Evolutionary conservation across 106 monocot genomes (phyloP), one percentile per base, ranked within the genome.

Genomic region (Dioscorea dumetorum): DNA sequence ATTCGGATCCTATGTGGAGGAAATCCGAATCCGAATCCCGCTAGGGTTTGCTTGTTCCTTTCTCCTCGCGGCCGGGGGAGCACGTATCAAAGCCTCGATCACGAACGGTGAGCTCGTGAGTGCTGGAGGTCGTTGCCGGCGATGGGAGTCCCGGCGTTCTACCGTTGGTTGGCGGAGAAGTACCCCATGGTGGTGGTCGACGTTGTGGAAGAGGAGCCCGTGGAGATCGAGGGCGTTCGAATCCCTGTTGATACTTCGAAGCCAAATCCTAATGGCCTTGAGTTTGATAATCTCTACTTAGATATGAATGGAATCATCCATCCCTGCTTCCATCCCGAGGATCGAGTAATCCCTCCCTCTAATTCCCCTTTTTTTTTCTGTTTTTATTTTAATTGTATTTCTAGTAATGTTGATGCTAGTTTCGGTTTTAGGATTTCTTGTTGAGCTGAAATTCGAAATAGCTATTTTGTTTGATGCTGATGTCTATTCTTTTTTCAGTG

Each of bases 281-380:
- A 94, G 61, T 94, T 62, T 62, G 94, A 94, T 54, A 94, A 91
- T 63, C 76, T 94, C 51, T 94, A 94, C 41, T 84, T 94, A 60
- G 94, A 94, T 68, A 94, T 94, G 94, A 94, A 94, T 57, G 87
- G 94, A n/a, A 94, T 90, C 59, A 94, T 94, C 23, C 94, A 91
- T 67, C 94, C 90, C 16, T 94, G 94, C 61, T 94, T 94, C 70
- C 94, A 94, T 70, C 94, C 94, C 8, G 87, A 94, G 65, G 94
- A 94, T 23, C 82, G 94, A 34, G 94, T 94, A 80, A 80, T 79
- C 22, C 17, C 62, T 72, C 4, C 33, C 35, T 66, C 50, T 70
- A 24, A 21, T 49, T 70, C 8, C 41, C 41, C 34, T 35, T 49
- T 32, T 28, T 50, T 50, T 24, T 72, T 5, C 6, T 49, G 20